Evolutionary conservation across 345 rosid species (phyloP).

Genomic region (Iberis pinnata): DNA sequence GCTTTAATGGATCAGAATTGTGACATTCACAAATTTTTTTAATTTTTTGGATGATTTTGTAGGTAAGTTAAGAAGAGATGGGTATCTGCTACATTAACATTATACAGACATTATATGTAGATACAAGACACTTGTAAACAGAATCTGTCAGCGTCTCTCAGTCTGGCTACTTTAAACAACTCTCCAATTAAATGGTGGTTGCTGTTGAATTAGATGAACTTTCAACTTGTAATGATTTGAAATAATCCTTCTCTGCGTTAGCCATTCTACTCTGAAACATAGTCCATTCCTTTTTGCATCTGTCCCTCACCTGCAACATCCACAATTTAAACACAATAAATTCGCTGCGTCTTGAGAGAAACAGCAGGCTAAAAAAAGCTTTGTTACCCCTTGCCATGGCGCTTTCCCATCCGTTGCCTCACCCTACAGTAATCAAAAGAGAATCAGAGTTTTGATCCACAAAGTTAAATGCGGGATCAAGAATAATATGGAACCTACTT

Average conservation of each 20-base stretch:
- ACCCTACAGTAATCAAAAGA: conserved; percentile 37
- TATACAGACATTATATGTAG: background rate
- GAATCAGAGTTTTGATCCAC: no score
- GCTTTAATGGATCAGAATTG: background rate
- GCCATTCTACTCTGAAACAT: conserved; percentile 68
- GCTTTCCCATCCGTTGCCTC: conserved; percentile 55
- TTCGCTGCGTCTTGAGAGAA: no score
- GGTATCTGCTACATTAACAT: background rate
- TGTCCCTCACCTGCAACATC: conserved; percentile 64
- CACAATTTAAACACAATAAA: no score
- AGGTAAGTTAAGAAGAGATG: background rate
- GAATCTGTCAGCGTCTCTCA: background rate
- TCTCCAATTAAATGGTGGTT: background rate
- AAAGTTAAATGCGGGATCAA: no score
- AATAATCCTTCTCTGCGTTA: conserved; percentile 62
- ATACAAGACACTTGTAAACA: background rate
- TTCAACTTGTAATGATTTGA: conserved; percentile 22
- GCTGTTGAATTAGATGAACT: conserved; percentile 29
- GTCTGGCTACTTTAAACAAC: background rate
- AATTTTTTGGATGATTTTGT: background rate
- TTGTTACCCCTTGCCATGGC: conserved; percentile 76
- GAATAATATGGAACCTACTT: conserved; percentile 35
- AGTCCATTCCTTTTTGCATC: conserved; percentile 83
- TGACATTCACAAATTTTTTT: no score
- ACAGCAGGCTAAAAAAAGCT: background rate